Base-by-base conservation (phyloP, 2,329 filamentous ascomycete genomes). In the Incumbomyces lentus region DNA sequence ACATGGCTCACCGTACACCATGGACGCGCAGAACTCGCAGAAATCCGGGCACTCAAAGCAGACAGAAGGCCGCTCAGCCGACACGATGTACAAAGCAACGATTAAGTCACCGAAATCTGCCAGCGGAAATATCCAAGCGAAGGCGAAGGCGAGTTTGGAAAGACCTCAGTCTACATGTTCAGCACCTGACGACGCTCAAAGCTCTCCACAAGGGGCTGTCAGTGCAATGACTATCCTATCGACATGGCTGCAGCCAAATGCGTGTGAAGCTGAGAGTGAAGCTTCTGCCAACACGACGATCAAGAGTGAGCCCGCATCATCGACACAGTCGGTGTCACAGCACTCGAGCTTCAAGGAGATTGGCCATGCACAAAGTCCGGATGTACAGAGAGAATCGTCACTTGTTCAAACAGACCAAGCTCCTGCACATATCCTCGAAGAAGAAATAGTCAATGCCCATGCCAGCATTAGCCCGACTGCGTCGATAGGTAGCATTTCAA, bases 341-440 rank as follows among this genome's bases (percentile, higher is more conserved):
- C 34, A 44, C 14, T n/a, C 41, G 31, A 44, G 31, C 18, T 22
- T 43, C 12, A 33, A 35, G 4, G 41, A 35, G 41, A 44, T 19
- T n/a, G 11, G 18, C 4, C 13, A 11, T 2, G 13, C 41, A 5
- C 18, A 3, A 12, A 19, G 26, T 12, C 41, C n/a, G 6, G 31
- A n/a, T 26, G 8, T 11, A 2, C 30, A 44, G n/a, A 5, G 41
- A 44, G 13, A 19, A 44, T 32, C 19, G n/a, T 44, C 41, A 18
- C 31, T 17, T 44, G n/a, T 22, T 11, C 41, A 32, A 13, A 44
- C 3, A 16, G 34, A 22, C 31, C 34, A 22, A 19, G 34, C 35
- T 22, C 41, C 31, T 44, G 6, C 11, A 35, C 18, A 17, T 6
- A 3, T 26, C n/a, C 6, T 31, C 10, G 40, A 42, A 14, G 35